phyloP scores from a whole-genome alignment of 805 yeast species.

The Candida peoriensis region DNA sequence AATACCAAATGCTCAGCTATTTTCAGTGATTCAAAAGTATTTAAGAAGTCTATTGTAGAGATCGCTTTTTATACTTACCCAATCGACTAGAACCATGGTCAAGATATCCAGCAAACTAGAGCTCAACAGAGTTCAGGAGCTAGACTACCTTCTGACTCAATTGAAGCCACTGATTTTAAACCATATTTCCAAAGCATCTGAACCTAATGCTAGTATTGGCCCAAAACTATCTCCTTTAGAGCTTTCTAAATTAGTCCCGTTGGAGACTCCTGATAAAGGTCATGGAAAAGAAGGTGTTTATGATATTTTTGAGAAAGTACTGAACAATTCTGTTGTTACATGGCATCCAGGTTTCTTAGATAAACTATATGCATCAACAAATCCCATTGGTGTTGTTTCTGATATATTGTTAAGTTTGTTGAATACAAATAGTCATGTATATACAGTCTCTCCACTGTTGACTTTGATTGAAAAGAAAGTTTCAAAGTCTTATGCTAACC shows the following conservation, averaged over 20 bases:
- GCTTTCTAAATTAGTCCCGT: slow-evolving; percentile 32
- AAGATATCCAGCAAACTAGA: slow-evolving; percentile 33
- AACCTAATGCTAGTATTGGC: slow-evolving; percentile 44
- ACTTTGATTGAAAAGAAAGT: slow-evolving; percentile 70
- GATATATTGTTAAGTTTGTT: slow-evolving; percentile 64
- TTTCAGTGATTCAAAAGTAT: too few relatives aligned
- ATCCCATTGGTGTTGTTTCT: slow-evolving; percentile 75
- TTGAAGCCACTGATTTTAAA: slow-evolving; percentile 46
- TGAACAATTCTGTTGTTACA: slow-evolving; percentile 69
- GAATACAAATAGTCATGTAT: slow-evolving; percentile 83
- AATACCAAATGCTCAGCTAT: too few relatives aligned
- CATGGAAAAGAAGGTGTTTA: slow-evolving; percentile 40
- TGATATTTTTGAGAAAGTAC: slow-evolving; percentile 46
- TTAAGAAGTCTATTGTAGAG: too few relatives aligned
- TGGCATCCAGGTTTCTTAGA: slow-evolving; percentile 88
- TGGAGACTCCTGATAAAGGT: slow-evolving; percentile 34
- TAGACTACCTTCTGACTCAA: slow-evolving; percentile 47
- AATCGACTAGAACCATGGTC: too few relatives aligned
- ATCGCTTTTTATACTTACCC: too few relatives aligned
- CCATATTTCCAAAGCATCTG: slow-evolving; percentile 47
- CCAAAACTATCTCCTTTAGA: slow-evolving; percentile 45
- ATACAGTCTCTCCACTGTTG: slow-evolving; percentile 77
- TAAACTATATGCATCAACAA: slow-evolving; percentile 79
- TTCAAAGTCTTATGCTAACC: slow-evolving; percentile 58
- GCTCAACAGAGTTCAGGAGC: slow-evolving; percentile 46